phyloP scores from a whole-genome alignment of 2,329 filamentous ascomycete species.

The Didymella sp. region DNA sequence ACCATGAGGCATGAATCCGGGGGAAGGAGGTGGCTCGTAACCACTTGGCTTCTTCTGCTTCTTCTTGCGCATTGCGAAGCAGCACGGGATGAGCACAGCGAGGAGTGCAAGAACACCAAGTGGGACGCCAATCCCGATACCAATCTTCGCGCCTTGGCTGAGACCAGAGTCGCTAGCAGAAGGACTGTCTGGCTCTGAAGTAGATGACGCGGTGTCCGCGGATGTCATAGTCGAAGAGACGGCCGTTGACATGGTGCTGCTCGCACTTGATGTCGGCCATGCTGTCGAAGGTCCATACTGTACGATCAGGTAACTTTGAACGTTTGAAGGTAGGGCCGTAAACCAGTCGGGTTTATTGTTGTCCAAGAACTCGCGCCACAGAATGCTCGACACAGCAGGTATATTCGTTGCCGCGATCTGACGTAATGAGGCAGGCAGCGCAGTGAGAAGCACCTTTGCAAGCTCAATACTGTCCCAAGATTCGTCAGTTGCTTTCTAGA shows the following conservation, averaged over 20 bases:
- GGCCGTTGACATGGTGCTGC: conserved; percentile 9
- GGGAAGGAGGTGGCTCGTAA: conserved; percentile 43
- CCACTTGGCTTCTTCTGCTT: conserved; percentile 31
- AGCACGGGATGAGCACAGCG: conserved; percentile 35
- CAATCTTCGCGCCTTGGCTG: conserved; percentile 40
- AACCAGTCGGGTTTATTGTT: conserved; percentile 47
- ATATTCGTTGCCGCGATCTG: conserved; percentile 47
- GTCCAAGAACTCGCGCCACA: conserved; percentile 46
- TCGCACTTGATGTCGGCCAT: conserved; percentile 24
- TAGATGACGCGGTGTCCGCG: conserved; percentile 13
- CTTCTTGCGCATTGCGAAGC: conserved; percentile 37
- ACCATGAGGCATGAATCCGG: conserved; percentile 47
- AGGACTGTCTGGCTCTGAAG: conserved; percentile 27
- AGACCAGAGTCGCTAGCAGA: conserved; percentile 29
- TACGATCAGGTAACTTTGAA: conserved; percentile 45
- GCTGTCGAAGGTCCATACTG: conserved; percentile 46
- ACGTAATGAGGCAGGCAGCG: conserved; percentile 45
- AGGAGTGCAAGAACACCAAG: conserved; percentile 64
- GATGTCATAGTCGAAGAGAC: conserved; percentile 3
- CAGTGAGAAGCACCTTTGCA: conserved; percentile 45
- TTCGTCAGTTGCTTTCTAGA: conserved; percentile 13
- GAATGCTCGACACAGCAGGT: conserved; percentile 45
- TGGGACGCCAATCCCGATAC: conserved; percentile 55
- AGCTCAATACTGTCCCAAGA: conserved; percentile 38
- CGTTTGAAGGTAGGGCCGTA: conserved; percentile 37